Evolutionary conservation across 768 basidiomycete species (phyloP), one percentile per base, ranked within the genome.

Genomic region (Phanerodontia chrysosporium): DNA sequence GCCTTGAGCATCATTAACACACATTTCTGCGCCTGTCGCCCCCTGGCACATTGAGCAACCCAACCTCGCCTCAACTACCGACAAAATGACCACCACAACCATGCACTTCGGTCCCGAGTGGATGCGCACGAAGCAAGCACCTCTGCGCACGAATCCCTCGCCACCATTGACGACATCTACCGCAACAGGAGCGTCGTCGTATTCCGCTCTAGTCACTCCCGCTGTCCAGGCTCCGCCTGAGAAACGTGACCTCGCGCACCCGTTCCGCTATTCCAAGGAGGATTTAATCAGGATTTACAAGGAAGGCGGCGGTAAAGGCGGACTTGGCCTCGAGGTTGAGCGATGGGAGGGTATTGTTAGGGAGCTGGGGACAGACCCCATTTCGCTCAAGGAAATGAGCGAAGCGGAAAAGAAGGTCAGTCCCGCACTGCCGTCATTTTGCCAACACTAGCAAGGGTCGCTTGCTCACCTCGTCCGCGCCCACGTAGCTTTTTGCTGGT

Each of bases 81-180:
- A 53, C 68, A 76, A 74, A 76, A 80, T 80, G 80, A 70, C 80
- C 48, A 70, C 89, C 62, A 79, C 81, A 27, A 86, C 89, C 12
- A 89, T 93, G 84, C 91, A 92, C 72, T 93, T 93, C 78, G 91
- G 90, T 68, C 91, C 91, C 49, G 91, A 93, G 75, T 93, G 91
- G 91, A 92, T 93, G 91, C 85, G 91, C 67, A 82, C 85, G 64
- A 92, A 92, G 76, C 83, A 82, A 62, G 82, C 80, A 46, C 65
- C 69, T 79, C 61, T 83, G 80, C 68, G 73, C 78, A 45, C 85
- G 79, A 62, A 78, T 71, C 53, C 89, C 1, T 83, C 87, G 25
- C 86, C 86, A 28, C 82, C 81, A 39, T 70, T 73, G 58, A 59
- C 68, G 27, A 64, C 71, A 30, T 70, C 68, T 58, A 72, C 72